Evolutionary conservation across 1,284 basidiomycete species (phyloP), one percentile per base, ranked within the genome.

Genomic region (Pyrrhoderma lamaoense): DNA sequence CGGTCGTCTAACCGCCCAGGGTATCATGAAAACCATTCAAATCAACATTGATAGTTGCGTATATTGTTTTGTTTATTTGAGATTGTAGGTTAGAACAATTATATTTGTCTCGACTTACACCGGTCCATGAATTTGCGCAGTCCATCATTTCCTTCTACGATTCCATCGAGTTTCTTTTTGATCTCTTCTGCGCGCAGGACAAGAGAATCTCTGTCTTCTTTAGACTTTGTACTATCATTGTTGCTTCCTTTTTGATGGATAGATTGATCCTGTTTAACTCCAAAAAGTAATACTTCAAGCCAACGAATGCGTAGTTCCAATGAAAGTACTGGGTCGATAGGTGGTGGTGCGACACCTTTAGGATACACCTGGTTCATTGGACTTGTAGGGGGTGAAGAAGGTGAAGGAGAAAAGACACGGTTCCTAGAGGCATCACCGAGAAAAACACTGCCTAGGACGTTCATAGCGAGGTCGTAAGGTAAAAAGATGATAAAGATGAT

Each of bases 281-380:
- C 88, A 34, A 80, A 65, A 5, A 89, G 67, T 48, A 90, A 68
- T 9, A 84, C 83, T 61, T 89, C 87, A 0, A 90, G 67, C 84
- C 85, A 88, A 50, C 82, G 70, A 27, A 89, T 63, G 1, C 87
- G 75, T 27, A 90, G 68, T 59, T 89, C 82, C 7, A 90, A 67
- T 2, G 87, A 81, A 13, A 87, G 68, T 0, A 64, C 66, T 2
- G 86, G 81, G 39, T 82, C 75, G 47, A 90, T 79, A 16, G 67
- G 61, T 2, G 67, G 59, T 16, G 51, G 38, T 25, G 27, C 46
- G 14, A 9, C 22, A 9, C 39, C 38, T 19, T 23, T 44, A 13
- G 22, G 22, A n/a, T n/a, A 31, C 18, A 25, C 11, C 7, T 31
- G 21, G 16, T 48, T 27, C n/a, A 34, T 42, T 3, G 53, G 50